Percentiles rank a stretch among this genome's conserved stretches.
phyloP scores from a whole-genome alignment of 2,329 filamentous ascomycete species.

The Cladosporium colombiae region DNA sequence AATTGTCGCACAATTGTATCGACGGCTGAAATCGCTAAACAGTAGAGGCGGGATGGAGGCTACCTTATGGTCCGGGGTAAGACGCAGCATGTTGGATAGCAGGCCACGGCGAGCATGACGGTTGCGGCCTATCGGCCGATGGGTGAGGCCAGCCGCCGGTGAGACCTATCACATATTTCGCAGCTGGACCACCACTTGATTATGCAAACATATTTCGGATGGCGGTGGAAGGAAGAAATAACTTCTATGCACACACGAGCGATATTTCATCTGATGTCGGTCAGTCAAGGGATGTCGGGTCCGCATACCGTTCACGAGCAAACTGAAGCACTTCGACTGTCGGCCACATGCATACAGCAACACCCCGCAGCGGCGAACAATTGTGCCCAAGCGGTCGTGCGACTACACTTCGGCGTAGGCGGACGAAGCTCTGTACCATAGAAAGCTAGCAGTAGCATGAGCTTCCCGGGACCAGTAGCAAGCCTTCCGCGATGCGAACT shows the following conservation, averaged over 20 bases:
- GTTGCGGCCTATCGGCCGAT: slow-evolving; percentile 5
- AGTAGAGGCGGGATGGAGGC: slow-evolving; percentile 23
- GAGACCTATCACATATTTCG: neutral
- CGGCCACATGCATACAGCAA: slow-evolving; percentile 4
- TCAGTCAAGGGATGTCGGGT: neutral
- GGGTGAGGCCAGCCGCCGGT: neutral
- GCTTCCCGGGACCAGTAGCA: slow-evolving; percentile 9
- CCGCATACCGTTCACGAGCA: neutral
- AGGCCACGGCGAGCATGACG: slow-evolving; percentile 12
- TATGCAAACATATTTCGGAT: no score
- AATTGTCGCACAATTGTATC: slow-evolving; percentile 35
- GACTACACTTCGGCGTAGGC: slow-evolving; percentile 25
- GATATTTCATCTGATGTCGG: neutral
- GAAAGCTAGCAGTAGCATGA: slow-evolving; percentile 11
- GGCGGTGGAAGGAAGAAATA: no score
- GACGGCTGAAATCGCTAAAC: slow-evolving; percentile 22
- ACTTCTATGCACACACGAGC: neutral
- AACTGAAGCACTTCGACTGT: neutral
- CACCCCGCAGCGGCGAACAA: slow-evolving; percentile 15
- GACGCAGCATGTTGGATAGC: slow-evolving; percentile 16
- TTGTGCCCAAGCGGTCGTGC: slow-evolving; percentile 23
- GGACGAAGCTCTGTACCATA: slow-evolving; percentile 14
- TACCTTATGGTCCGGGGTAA: slow-evolving; percentile 19
- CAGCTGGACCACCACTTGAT: no score
- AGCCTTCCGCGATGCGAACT: slow-evolving; percentile 1